Evolutionary conservation across 257 asterid genomes (phyloP), one percentile per base, ranked within the genome.

Genomic region (Euphrasia confusa): DNA sequence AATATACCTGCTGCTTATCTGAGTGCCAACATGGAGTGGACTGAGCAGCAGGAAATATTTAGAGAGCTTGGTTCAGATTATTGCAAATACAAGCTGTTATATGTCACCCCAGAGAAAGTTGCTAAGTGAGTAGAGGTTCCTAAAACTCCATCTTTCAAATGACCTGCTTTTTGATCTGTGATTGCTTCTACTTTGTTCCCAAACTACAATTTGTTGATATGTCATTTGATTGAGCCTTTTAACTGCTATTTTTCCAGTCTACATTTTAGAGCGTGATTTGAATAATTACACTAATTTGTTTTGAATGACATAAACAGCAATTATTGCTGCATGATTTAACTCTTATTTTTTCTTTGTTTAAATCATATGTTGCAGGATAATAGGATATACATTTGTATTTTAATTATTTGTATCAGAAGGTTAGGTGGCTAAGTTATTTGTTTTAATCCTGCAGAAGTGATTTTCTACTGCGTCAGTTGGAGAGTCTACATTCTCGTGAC

Each of bases 101-200:
- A 87, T 78, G 96, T 93, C 76, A 93, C 99, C 72, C 97, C 97
- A 24, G 97, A 93, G 82, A 93, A 93, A 77, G 88, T 93, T 60
- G 97, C 99, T 40, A 93, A 73, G 99, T 89, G 73, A 66, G 97
- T 85, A 44, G 52, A 33, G 57, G 12, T 57, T 70, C 30, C 65
- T 72, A 60, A 47, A 30, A 44, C 14, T 55, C 32, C 26, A 15
- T 58, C 35, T 32, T 40, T 69, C 11, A 53, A 28, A 17, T 49
- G 61, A 60, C 40, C 21, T 55, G 13, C 71, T 59, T 48, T 68
- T 58, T 60, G 52, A 57, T 53, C n/a, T n/a, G 30, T 13, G 37
- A 21, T 52, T 60, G 59, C 13, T 58, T 70, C 52, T n/a, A 39
- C 17, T 70, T 59, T 49, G 33, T 68, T 65, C 33, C n/a, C 72